Evolutionary conservation across 73 alveolate genomes (phyloP).

Genomic region (Breviolum minutum): DNA sequence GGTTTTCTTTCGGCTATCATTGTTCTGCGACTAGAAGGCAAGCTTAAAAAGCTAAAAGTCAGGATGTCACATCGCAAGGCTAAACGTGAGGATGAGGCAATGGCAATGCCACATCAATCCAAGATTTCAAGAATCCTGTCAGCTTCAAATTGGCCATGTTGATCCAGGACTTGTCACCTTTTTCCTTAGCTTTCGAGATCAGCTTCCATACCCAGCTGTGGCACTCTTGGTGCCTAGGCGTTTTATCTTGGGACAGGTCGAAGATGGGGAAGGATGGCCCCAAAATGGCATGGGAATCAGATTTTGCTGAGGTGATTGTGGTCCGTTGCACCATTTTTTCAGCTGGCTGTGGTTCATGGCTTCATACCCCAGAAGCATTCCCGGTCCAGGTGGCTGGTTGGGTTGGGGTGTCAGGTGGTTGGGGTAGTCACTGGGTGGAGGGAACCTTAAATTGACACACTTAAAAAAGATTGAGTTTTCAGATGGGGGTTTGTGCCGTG

Average conservation of each 20-base stretch:
- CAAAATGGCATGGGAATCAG: no score
- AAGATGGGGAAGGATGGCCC: neutral
- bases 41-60: neutral
- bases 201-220: slow-evolving; percentile 22
- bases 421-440: no score
- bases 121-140: neutral
- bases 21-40: no score
- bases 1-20: neutral
- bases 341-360: slow-evolving; percentile 33
- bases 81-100: no score
- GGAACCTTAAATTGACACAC: no score
- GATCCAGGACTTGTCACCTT: neutral
- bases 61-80: no score
- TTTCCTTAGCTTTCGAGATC: neutral
- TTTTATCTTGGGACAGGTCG: no score
- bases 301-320: neutral
- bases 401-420: neutral
- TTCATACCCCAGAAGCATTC: slow-evolving; percentile 31
- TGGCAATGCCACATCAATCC: no score
- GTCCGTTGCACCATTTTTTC: slow-evolving; percentile 18
- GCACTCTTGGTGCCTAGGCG: neutral
- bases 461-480: no score
- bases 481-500: no score
- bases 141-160: neutral
- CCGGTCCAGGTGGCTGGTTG: slow-evolving; percentile 44